Conservation (phyloP, 352 stramenopile genomes). For the Thraustochytrium striatum region DNA sequence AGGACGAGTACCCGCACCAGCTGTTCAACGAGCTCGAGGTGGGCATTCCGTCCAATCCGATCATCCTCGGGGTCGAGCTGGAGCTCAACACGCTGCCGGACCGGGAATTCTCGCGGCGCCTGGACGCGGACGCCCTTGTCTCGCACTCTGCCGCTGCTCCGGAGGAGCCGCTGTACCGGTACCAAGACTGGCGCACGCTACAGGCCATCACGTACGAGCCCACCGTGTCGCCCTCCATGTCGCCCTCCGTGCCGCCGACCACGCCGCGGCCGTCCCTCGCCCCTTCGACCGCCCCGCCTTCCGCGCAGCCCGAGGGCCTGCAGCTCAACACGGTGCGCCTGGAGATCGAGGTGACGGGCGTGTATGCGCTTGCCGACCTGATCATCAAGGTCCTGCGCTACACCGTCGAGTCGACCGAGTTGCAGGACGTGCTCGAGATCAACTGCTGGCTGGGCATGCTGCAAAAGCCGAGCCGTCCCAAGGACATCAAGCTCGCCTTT, state of each 20-base stretch:
- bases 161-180: no score
- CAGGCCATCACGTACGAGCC: background rate
- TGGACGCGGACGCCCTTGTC: background rate
- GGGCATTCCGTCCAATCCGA: background rate
- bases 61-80: background rate
- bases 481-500: background rate
- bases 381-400: background rate
- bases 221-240: background rate
- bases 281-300: background rate
- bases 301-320: background rate
- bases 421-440: background rate
- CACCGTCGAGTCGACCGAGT: background rate
- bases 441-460: conserved; percentile 27
- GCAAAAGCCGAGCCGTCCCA: background rate
- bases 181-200: no score
- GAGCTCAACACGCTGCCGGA: background rate
- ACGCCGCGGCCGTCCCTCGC: background rate
- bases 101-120: background rate
- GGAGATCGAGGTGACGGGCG: background rate
- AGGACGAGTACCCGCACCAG: background rate
- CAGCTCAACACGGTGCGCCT: background rate
- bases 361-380: background rate
- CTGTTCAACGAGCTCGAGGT: conserved; percentile 1
- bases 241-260: background rate
- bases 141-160: no score